Conservation (phyloP, 2,329 filamentous ascomycete genomes). For the Pseudopyricularia javanii region DNA sequence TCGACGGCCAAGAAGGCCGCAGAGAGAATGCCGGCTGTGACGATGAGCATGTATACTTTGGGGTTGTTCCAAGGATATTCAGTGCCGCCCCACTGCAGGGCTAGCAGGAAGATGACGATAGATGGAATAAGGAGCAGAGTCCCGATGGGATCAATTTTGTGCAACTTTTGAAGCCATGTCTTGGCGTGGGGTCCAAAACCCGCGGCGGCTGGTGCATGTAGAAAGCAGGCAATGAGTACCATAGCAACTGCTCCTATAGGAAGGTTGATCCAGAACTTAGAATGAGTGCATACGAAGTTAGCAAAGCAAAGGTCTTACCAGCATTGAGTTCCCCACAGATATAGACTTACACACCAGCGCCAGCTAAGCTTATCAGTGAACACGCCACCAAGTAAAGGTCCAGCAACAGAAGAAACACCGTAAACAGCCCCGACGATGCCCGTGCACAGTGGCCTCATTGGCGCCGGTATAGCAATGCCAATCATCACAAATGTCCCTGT, state of each 20-base stretch:
- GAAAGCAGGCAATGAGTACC: slow-evolving; percentile 23
- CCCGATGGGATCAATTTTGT: slow-evolving; percentile 43
- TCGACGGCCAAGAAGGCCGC: slow-evolving; percentile 38
- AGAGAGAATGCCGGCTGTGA: slow-evolving; percentile 32
- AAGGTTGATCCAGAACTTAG: slow-evolving; percentile 45
- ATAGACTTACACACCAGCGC: slow-evolving; percentile 10
- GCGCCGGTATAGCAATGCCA: slow-evolving; percentile 44
- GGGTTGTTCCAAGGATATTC: slow-evolving; percentile 38
- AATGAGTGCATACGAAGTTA: too few species aligned
- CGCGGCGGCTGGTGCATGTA: neutral
- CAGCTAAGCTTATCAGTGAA: slow-evolving; percentile 35
- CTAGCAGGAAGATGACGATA: slow-evolving; percentile 46
- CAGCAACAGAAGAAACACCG: slow-evolving; percentile 40
- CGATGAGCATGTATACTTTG: slow-evolving; percentile 40
- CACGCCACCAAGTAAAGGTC: slow-evolving; percentile 40
- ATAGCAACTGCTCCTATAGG: slow-evolving; percentile 40
- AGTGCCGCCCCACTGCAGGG: slow-evolving; percentile 50
- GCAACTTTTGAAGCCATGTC: neutral
- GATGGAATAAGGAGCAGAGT: slow-evolving; percentile 47
- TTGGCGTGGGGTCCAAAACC: slow-evolving; percentile 22
- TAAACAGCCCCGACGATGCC: slow-evolving; percentile 42
- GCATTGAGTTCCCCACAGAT: too few species aligned
- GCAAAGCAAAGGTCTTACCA: too few species aligned
- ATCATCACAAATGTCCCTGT: slow-evolving; percentile 41
- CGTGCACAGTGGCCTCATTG: slow-evolving; percentile 46